Evolutionary conservation across 306 rosid species (phyloP).

Genomic region (Lathyrus sativus): DNA sequence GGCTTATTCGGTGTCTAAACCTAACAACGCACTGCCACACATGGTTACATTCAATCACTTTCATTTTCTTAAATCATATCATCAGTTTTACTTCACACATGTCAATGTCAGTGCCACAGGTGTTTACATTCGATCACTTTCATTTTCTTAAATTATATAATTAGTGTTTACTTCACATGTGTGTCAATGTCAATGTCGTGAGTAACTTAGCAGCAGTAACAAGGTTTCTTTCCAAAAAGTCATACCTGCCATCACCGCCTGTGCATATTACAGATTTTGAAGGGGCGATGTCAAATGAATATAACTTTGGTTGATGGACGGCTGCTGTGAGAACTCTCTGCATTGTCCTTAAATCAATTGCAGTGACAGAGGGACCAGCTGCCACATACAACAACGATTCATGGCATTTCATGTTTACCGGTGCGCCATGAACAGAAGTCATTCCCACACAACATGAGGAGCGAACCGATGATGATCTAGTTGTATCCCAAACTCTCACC

Average conservation of each 20-base stretch:
- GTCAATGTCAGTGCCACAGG: too few relatives aligned
- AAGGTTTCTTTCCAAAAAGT: conserved; percentile 1
- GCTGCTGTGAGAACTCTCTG: conserved; percentile 62
- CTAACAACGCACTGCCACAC: background rate
- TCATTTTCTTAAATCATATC: background rate
- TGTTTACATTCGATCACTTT: too few relatives aligned
- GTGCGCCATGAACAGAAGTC: conserved; percentile 62
- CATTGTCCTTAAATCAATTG: conserved; percentile 86
- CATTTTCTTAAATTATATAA: too few relatives aligned
- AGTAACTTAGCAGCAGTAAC: background rate
- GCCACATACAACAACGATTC: conserved; percentile 74
- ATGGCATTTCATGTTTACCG: conserved; percentile 71
- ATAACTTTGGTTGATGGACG: conserved; percentile 47
- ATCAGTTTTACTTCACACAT: background rate
- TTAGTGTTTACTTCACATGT: too few relatives aligned
- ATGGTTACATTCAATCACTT: background rate
- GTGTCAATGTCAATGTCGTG: background rate
- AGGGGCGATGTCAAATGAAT: conserved; percentile 63
- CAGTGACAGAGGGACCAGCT: conserved; percentile 65
- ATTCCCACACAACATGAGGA: conserved; percentile 83
- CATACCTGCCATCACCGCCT: conserved; percentile 69
- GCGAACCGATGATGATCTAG: conserved; percentile 59
- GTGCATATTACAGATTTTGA: conserved; percentile 74
- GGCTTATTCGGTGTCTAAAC: background rate
- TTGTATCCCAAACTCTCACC: conserved; percentile 88